Conservation (phyloP, 192 early-diverging fungal genomes). For the Coemansia sp. region DNA sequence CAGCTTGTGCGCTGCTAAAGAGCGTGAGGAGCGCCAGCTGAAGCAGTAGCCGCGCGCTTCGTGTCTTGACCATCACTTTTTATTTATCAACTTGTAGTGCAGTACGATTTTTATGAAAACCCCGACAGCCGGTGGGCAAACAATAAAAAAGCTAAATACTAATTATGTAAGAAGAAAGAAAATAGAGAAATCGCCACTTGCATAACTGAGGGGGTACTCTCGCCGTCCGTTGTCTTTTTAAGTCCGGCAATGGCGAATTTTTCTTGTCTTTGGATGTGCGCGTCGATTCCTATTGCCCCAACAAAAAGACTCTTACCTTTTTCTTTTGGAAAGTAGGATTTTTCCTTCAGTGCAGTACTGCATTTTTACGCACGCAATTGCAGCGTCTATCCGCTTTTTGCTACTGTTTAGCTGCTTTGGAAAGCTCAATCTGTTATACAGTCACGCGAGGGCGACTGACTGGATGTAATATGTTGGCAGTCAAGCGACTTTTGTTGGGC, state of each 20-base stretch:
- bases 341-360: not conserved
- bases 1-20: conserved; percentile 10
- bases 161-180: not conserved
- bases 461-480: not conserved
- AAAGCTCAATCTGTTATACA: not conserved
- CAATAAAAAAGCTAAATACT: not conserved
- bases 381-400: not conserved
- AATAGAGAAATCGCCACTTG: not conserved
- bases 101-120: not conserved
- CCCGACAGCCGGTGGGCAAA: not conserved
- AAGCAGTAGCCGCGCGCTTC: not conserved
- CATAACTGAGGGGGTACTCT: conserved; percentile 39
- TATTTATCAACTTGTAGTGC: not conserved
- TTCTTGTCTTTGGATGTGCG: not conserved
- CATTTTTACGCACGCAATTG: not conserved
- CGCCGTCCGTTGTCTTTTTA: conserved; percentile 7
- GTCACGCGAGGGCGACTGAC: not conserved
- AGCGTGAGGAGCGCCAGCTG: not conserved
- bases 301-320: conserved; percentile 1
- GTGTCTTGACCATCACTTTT: conserved; percentile 1
- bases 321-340: conserved; percentile 1
- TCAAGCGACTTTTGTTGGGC: not conserved
- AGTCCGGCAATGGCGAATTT: not conserved
- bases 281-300: not conserved
- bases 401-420: not conserved